Evolutionary conservation across 768 basidiomycete species (phyloP).

Genomic region (Kwoniella bestiolae): DNA sequence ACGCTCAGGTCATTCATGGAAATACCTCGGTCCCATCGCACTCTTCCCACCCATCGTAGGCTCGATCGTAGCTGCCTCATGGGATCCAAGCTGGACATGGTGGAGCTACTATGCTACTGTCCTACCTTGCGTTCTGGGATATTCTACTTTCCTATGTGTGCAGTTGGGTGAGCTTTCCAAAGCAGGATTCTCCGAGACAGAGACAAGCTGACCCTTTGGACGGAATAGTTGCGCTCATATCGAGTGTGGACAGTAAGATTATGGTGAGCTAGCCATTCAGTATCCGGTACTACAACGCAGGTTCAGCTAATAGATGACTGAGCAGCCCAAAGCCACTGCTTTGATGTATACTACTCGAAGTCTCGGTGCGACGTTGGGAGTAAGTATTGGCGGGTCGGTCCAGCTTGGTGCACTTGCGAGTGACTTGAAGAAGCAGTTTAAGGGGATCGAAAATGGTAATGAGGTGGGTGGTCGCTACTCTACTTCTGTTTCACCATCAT

Average conservation of each 20-base stretch:
- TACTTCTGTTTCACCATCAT: not conserved
- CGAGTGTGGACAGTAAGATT: slow-evolving; percentile 46
- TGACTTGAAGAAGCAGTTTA: slow-evolving; percentile 27
- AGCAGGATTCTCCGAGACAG: not conserved
- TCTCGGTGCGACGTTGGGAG: slow-evolving; percentile 53
- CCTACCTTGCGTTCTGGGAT: slow-evolving; percentile 51
- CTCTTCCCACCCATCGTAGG: slow-evolving; percentile 43
- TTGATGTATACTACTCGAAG: slow-evolving; percentile 53
- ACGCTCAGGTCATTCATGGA: slow-evolving; percentile 45
- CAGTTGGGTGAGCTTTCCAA: slow-evolving; percentile 41
- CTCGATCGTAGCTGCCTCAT: slow-evolving; percentile 40
- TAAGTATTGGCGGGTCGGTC: slow-evolving; percentile 50
- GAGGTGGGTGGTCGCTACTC: slow-evolving; percentile 32
- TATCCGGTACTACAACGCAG: not conserved
- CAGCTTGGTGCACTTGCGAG: slow-evolving; percentile 47
- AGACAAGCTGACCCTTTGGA: slow-evolving; percentile 1
- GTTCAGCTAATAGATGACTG: slow-evolving; percentile 3
- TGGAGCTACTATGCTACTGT: slow-evolving; percentile 47
- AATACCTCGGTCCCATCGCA: slow-evolving; percentile 37
- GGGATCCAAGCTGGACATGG: slow-evolving; percentile 43
- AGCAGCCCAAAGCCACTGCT: slow-evolving; percentile 55
- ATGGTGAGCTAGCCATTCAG: slow-evolving; percentile 41
- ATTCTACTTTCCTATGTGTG: slow-evolving; percentile 53
- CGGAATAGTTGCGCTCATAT: slow-evolving; percentile 48
- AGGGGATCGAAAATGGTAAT: slow-evolving; percentile 20